Evolutionary conservation across 176 grass and related monocot genomes (phyloP).

Genomic region (Oryza brachyantha): DNA sequence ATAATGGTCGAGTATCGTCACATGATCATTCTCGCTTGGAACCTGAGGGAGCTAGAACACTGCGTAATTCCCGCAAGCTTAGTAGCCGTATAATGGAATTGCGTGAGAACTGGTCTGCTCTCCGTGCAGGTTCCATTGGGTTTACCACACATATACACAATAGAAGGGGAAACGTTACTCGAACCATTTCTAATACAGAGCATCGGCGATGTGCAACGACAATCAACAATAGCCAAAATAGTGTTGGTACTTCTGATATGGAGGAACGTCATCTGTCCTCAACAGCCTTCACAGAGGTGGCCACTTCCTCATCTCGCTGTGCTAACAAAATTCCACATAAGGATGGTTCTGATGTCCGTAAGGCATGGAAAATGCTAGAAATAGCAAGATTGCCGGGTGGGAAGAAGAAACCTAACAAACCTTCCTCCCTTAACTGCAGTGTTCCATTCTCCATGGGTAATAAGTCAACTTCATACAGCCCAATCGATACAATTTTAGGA

Average conservation of each 20-base stretch:
- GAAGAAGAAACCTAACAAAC: constrained; percentile 32
- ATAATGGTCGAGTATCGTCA: neutral
- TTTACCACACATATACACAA: constrained; percentile 35
- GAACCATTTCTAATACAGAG: neutral
- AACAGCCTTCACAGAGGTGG: neutral
- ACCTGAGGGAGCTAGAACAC: constrained; percentile 45
- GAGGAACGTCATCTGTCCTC: neutral
- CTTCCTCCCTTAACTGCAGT: constrained; percentile 17
- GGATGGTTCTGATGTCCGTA: constrained; percentile 27
- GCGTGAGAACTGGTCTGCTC: constrained; percentile 53
- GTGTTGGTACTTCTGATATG: neutral
- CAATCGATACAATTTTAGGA: constrained; percentile 28
- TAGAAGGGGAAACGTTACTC: constrained; percentile 9
- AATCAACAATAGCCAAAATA: neutral
- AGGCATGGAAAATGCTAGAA: constrained; percentile 88
- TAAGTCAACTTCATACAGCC: constrained; percentile 40
- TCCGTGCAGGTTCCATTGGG: constrained; percentile 52
- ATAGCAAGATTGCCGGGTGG: constrained; percentile 43
- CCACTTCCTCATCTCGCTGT: neutral
- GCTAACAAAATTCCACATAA: constrained; percentile 14
- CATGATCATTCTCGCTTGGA: neutral
- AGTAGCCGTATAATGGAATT: constrained; percentile 42
- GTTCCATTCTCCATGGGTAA: constrained; percentile 43
- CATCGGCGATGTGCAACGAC: neutral
- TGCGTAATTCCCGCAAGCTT: constrained; percentile 47